Evolutionary conservation across 345 rosid species (phyloP).

Genomic region (Citrus cavaleriei): DNA sequence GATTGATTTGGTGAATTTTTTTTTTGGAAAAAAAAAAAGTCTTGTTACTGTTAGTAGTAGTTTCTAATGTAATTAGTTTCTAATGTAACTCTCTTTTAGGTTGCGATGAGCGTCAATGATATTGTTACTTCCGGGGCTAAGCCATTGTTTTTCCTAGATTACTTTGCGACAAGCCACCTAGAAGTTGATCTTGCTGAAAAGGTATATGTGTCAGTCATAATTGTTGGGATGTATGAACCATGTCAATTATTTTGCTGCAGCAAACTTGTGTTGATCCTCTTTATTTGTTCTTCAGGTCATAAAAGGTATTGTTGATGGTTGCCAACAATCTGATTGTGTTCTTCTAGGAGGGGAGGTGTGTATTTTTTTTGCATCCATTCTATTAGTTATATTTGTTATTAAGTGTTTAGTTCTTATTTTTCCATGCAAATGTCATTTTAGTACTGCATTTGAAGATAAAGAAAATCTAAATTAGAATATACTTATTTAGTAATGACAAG

Average conservation of each 20-base stretch:
- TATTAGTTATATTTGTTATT: background rate
- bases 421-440: background rate
- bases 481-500: background rate
- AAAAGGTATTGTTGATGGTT: slow-evolving; percentile 92
- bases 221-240: background rate
- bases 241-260: background rate
- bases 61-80: slow-evolving; percentile 12
- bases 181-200: slow-evolving; percentile 97
- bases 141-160: slow-evolving; percentile 91
- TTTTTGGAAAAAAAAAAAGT: too few relatives aligned
- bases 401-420: background rate
- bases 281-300: slow-evolving; percentile 50
- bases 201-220: slow-evolving; percentile 30
- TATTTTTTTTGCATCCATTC: background rate
- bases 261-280: background rate
- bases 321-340: slow-evolving; percentile 72
- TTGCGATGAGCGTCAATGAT: slow-evolving; percentile 98
- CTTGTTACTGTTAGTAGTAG: background rate
- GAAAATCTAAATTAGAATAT: background rate
- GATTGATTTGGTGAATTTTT: slow-evolving; percentile 63
- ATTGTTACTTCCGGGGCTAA: slow-evolving; percentile 95
- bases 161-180: slow-evolving; percentile 88
- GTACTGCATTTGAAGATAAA: background rate
- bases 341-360: slow-evolving; percentile 95
- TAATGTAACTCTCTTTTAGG: slow-evolving; percentile 35